Conservation (phyloP, 345 rosid species). For the Euphorbia tirucalli region DNA sequence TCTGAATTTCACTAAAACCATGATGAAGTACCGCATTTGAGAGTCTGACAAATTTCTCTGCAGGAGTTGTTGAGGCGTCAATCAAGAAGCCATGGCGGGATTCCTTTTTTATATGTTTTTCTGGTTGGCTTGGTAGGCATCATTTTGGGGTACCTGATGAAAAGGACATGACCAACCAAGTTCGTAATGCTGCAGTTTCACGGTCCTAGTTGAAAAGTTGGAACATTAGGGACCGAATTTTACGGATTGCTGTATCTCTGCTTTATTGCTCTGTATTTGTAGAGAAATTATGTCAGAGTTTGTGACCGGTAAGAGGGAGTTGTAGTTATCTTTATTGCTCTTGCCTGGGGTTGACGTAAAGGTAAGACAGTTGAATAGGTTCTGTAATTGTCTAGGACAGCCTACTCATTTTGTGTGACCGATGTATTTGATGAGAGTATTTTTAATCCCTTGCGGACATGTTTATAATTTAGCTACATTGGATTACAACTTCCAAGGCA, state of each 20-base stretch:
- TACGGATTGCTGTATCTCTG: neutral
- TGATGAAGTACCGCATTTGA: neutral
- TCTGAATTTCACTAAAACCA: too few relatives aligned
- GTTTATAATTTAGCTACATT: neutral
- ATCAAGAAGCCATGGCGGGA: constrained; percentile 38
- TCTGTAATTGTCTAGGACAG: constrained; percentile 6
- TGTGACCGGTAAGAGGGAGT: constrained; percentile 20
- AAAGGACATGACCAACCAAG: constrained; percentile 43
- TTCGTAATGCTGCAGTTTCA: neutral
- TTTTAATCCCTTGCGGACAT: neutral
- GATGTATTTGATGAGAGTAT: neutral
- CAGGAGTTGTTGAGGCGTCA: constrained; percentile 66
- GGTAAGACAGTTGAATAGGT: neutral
- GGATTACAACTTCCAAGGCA: neutral
- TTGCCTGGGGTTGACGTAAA: neutral
- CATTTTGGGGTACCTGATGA: constrained; percentile 71
- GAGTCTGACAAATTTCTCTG: constrained; percentile 8
- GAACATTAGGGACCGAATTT: neutral
- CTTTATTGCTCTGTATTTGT: constrained; percentile 10
- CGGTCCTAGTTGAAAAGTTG: constrained; percentile 19
- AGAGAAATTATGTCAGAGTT: constrained; percentile 17
- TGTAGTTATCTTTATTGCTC: neutral
- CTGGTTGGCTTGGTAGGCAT: constrained; percentile 67
- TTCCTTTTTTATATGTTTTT: constrained; percentile 48
- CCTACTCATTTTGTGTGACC: constrained; percentile 1